Percentiles rank a stretch among this genome's conserved stretches.
phyloP scores from a whole-genome alignment of 2,329 filamentous ascomycete species.

The Fusarium tupiense region DNA sequence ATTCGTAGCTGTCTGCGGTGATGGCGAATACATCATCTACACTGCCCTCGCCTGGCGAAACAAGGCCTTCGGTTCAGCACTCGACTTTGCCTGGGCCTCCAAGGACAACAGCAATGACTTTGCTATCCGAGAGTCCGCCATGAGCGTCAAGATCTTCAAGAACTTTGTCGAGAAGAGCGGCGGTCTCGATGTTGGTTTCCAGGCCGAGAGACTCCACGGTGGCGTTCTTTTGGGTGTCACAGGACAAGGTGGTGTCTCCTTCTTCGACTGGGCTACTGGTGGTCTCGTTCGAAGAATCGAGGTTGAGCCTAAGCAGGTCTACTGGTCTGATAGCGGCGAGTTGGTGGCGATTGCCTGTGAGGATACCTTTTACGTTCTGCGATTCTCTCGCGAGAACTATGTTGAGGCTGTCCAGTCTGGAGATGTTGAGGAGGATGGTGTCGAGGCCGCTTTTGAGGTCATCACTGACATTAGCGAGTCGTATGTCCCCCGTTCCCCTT shows the following conservation, averaged over 20 bases:
- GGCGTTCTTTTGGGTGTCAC: conserved; percentile 93
- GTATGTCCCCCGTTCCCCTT: conserved; percentile 53
- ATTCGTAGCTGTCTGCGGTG: conserved; percentile 83
- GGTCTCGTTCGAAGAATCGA: conserved; percentile 92
- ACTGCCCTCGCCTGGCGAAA: conserved; percentile 96
- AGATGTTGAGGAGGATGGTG: conserved; percentile 87
- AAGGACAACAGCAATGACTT: conserved; percentile 99
- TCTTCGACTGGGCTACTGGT: conserved; percentile 96
- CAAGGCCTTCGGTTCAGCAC: conserved; percentile 93
- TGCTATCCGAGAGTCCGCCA: conserved; percentile 92
- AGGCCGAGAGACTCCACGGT: conserved; percentile 89
- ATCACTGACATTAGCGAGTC: conserved; percentile 95
- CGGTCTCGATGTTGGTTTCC: conserved; percentile 92
- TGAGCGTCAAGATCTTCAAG: conserved; percentile 96
- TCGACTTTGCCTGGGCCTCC: conserved; percentile 96
- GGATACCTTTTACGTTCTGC: conserved; percentile 92
- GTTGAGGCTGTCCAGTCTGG: conserved; percentile 83
- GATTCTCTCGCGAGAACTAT: conserved; percentile 91
- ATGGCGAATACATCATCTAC: conserved; percentile 99
- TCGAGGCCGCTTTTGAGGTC: conserved; percentile 95
- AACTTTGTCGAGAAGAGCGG: conserved; percentile 94
- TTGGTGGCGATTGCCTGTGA: conserved; percentile 93
- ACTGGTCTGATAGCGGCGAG: conserved; percentile 98
- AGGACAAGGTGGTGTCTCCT: conserved; percentile 91
- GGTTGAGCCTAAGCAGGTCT: conserved; percentile 76